Percentiles rank a stretch among this genome's conserved stretches.
phyloP scores from a whole-genome alignment of 2,329 filamentous ascomycete genomes.

The Fusarium coffeatum region DNA sequence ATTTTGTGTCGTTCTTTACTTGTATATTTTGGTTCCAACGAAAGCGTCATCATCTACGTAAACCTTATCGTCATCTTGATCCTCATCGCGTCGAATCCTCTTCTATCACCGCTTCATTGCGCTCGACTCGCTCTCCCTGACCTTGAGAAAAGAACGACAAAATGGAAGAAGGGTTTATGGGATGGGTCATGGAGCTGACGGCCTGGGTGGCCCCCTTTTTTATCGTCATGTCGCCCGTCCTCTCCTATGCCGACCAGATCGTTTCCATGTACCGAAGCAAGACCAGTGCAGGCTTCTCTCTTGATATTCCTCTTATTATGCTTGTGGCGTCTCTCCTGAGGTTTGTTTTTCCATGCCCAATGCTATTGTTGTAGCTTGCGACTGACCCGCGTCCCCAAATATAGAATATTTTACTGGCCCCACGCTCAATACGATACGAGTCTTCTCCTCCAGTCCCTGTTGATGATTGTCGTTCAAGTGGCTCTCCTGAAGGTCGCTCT shows the following conservation, averaged over 20 bases:
- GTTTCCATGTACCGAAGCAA: constrained; percentile 72
- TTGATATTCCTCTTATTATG: constrained; percentile 80
- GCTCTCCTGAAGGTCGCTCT: constrained; percentile 75
- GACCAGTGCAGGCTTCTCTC: constrained; percentile 75
- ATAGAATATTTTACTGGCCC: constrained; percentile 76
- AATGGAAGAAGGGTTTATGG: constrained; percentile 32
- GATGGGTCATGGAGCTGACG: constrained; percentile 51
- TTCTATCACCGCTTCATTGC: not conserved
- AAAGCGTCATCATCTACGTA: constrained; percentile 17
- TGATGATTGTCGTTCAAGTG: constrained; percentile 73
- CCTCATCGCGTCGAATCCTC: constrained; percentile 11
- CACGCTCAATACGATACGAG: constrained; percentile 73
- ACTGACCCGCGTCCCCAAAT: constrained; percentile 38
- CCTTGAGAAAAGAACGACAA: constrained; percentile 6
- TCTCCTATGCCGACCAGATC: constrained; percentile 75
- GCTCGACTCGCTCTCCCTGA: not conserved
- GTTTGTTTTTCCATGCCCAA: constrained; percentile 52
- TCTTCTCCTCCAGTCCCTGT: constrained; percentile 71
- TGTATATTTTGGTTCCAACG: constrained; percentile 13
- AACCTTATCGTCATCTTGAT: constrained; percentile 3
- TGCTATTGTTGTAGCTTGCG: constrained; percentile 1
- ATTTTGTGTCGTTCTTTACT: not conserved
- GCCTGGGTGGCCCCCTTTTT: constrained; percentile 72
- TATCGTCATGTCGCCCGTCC: constrained; percentile 70
- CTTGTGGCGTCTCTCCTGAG: constrained; percentile 74